phyloP scores from a whole-genome alignment of 2,329 filamentous ascomycete species.

The Microsporum ferrugineum region DNA sequence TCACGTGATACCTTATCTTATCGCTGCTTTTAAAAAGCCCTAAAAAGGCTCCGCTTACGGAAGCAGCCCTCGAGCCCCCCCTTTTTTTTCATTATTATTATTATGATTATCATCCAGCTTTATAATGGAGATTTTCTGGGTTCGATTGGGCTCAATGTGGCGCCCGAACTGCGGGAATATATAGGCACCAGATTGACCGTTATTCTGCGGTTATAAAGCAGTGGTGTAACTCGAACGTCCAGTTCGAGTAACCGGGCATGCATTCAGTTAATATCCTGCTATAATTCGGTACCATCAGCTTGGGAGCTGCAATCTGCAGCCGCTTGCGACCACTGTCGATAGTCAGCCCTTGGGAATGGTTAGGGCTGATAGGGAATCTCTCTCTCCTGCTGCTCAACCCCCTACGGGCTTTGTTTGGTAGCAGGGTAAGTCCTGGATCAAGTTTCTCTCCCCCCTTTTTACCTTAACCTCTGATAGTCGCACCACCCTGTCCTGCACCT shows the following conservation, averaged over 20 bases:
- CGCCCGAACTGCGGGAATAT: background rate
- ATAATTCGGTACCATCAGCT: background rate
- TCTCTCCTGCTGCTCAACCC: background rate
- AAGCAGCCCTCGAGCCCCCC: background rate
- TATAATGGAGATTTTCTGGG: background rate
- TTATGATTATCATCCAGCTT: background rate
- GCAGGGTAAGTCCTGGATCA: background rate
- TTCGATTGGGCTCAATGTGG: background rate
- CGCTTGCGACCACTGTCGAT: background rate
- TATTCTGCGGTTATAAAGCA: background rate
- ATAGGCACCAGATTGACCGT: background rate
- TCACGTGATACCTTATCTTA: conserved; percentile 1
- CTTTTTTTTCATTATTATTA: background rate
- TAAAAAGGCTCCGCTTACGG: background rate
- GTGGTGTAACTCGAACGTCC: background rate
- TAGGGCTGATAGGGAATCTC: background rate
- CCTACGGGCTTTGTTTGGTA: background rate
- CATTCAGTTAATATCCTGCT: background rate
- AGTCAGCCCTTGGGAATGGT: background rate
- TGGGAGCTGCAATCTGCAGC: background rate
- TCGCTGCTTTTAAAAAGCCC: background rate
- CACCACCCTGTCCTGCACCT: background rate
- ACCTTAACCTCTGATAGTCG: background rate
- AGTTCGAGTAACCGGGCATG: background rate
- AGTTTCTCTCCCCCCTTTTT: background rate